Evolutionary conservation across 306 rosid genomes (phyloP).

Genomic region (Dalbergia cochinchinensis): DNA sequence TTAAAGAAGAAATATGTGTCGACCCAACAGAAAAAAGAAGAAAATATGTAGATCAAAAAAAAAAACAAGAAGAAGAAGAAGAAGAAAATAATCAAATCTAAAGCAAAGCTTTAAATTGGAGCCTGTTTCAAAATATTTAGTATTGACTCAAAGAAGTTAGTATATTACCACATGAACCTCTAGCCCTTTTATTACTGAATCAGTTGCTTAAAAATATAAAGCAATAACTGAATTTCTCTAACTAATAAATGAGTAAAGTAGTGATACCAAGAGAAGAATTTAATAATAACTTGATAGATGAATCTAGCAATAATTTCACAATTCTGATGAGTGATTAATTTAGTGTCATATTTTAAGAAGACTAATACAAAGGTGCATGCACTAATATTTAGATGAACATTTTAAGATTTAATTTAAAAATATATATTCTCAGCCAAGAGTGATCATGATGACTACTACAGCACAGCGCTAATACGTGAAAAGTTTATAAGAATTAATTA

Average conservation of each 20-base stretch:
- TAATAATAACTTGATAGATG: too few relatives aligned
- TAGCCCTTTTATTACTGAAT: background rate
- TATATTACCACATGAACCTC: background rate
- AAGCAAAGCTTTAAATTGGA: background rate
- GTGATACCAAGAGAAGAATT: too few relatives aligned
- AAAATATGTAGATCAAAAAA: too few relatives aligned
- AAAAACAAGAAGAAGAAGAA: too few relatives aligned
- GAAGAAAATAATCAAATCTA: too few relatives aligned
- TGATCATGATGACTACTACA: background rate
- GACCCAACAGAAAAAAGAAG: background rate
- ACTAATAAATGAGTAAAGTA: too few relatives aligned
- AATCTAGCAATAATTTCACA: too few relatives aligned
- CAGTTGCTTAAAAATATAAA: background rate
- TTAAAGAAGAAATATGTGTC: background rate
- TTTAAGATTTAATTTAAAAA: background rate
- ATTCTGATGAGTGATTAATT: too few relatives aligned
- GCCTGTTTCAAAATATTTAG: background rate
- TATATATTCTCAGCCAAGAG: background rate
- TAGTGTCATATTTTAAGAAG: background rate
- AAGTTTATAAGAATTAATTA: conserved; percentile 26
- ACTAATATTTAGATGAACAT: background rate
- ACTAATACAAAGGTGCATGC: background rate
- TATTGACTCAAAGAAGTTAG: background rate
- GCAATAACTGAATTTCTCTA: background rate
- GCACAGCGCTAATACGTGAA: background rate